Percentiles rank a stretch among this genome's conserved stretches.
phyloP scores from a whole-genome alignment of 1,284 basidiomycete species.

The Sutorius eximius region DNA sequence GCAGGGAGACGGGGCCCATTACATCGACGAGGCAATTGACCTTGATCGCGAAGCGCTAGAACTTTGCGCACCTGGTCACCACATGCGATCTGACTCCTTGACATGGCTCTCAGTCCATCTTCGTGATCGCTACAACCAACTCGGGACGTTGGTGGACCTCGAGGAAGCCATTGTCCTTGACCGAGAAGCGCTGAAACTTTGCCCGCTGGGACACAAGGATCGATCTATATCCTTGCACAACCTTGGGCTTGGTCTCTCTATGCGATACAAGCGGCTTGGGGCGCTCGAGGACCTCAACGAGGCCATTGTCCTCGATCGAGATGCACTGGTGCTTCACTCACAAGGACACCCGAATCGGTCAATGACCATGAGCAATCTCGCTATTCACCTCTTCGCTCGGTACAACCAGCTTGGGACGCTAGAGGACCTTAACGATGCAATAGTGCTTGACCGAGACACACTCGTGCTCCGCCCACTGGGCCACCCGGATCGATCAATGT shows the following conservation, averaged over 20 bases:
- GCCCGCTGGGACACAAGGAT: not conserved
- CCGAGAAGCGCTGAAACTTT: not conserved
- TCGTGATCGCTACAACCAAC: not conserved
- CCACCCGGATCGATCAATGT: not conserved
- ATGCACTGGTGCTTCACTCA: not conserved
- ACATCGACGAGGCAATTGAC: not conserved
- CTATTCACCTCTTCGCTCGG: not conserved
- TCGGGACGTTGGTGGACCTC: not conserved
- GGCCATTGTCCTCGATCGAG: not conserved
- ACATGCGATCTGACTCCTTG: not conserved
- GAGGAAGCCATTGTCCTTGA: not conserved
- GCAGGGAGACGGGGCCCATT: not conserved
- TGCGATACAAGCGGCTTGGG: not conserved
- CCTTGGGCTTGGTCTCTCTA: not conserved
- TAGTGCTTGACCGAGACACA: not conserved
- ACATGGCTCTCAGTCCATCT: not conserved
- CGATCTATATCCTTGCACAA: not conserved
- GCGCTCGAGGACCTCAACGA: not conserved
- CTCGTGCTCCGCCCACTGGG: not conserved
- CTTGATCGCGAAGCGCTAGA: not conserved
- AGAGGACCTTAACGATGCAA: not conserved
- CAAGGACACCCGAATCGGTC: not conserved
- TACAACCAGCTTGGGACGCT: not conserved
- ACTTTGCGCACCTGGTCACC: not conserved
- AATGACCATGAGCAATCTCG: not conserved